phyloP scores from a whole-genome alignment of 225 moss, liverwort and hornwort genomes.

The Pseudisothecium myosuroides region DNA sequence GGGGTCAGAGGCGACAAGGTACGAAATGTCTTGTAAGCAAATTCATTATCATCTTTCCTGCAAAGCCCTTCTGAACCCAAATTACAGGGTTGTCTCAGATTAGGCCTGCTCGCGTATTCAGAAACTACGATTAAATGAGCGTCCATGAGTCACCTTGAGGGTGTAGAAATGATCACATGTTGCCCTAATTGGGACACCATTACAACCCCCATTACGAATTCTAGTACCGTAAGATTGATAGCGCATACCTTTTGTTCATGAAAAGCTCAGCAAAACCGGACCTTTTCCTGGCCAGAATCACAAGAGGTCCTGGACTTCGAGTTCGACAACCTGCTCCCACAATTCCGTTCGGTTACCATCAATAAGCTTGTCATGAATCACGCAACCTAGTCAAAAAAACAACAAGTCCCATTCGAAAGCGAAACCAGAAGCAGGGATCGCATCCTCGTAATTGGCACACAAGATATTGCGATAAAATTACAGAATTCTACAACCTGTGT shows the following conservation, averaged over 20 bases:
- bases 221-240: neutral
- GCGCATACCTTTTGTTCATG: conserved; percentile 60
- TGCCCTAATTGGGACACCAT: neutral
- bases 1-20: neutral
- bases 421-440: neutral
- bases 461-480: neutral
- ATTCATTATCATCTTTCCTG: neutral
- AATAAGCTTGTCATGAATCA: neutral
- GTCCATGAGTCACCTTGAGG: neutral
- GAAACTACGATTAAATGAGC: neutral
- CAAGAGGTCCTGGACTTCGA: conserved; percentile 31
- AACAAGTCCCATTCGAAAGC: neutral
- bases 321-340: conserved; percentile 9
- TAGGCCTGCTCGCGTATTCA: neutral
- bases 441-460: neutral
- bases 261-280: conserved; percentile 94
- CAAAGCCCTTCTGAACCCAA: conserved; percentile 2
- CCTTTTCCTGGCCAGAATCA: conserved; percentile 62
- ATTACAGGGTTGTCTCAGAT: conserved; percentile 1
- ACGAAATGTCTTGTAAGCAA: neutral
- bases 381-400: neutral
- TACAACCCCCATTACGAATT: neutral
- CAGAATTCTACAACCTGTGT: neutral
- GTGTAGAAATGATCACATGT: neutral
- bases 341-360: neutral